Base-by-base conservation (phyloP, 306 rosid species). In the Quercus rubra region DNA sequence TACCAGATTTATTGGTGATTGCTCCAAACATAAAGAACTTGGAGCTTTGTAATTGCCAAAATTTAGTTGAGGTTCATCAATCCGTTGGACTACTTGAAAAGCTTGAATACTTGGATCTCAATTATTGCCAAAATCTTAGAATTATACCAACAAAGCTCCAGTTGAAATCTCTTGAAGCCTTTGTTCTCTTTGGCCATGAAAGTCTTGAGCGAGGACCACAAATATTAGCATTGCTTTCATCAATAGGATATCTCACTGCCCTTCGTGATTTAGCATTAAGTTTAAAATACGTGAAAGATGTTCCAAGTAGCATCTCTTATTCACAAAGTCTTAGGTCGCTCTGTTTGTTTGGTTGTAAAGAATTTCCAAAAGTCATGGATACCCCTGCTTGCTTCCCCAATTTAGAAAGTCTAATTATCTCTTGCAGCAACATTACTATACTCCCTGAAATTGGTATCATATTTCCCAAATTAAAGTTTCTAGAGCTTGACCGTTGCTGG, bases 21-120 rank as follows among this genome's bases (percentile, higher is more conserved):
- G 52, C 52, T 25, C 80, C 83, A 74, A 83, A 83, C 43, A 20
- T 83, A 67, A 61, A 68, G 15, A 41, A 33, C 21, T 55, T 83
- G 35, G 56, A 23, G 9, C 55, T 43, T 49, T n/a, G 9, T 52
- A 1, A 62, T 7, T 79, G 86, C 28, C 19, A 17, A 56, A 79
- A 83, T 72, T 79, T 83, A 20, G 56, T 30, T 14, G 71, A 75
- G 25, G 76, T 79, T 79, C 78, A 83, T 83, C 80, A 79, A 61
- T 83, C 86, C 27, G 57, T 70, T 61, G 86, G 83, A 70, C 30
- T 49, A 75, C 86, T 83, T n/a, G 57, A 11, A 43, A 75, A 79
- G 56, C 78, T 83, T 61, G 78, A 52, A 70, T n/a, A n/a, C 2
- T 28, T 75, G 74, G 38, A 55, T 46, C 38, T 77, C 3, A 6